These are phyloP conservation scores for Colletotrichum cereale DNA, from an alignment of 2,329 filamentous ascomycete species.

Conservation along the genomic window DNA sequence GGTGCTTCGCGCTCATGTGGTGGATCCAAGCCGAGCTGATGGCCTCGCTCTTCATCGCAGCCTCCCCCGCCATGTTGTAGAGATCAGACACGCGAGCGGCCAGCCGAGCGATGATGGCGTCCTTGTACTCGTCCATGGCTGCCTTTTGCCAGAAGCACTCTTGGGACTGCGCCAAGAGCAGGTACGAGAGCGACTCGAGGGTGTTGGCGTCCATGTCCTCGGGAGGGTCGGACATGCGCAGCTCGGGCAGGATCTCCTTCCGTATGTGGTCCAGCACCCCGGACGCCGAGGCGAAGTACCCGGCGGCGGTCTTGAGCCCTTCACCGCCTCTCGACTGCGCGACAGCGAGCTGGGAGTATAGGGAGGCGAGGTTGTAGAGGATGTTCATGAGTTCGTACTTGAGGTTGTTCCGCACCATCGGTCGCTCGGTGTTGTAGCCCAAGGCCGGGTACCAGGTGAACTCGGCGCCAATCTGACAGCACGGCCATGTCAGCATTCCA, in stretches of 20 bases:
- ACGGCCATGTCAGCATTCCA: neutral
- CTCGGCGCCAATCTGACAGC: conserved; percentile 83
- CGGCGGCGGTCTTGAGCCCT: conserved; percentile 87
- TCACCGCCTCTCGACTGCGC: conserved; percentile 84
- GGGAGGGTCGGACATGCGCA: conserved; percentile 83
- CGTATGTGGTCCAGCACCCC: conserved; percentile 86
- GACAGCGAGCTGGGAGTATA: conserved; percentile 93
- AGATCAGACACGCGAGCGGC: conserved; percentile 91
- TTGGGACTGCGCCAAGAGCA: conserved; percentile 92
- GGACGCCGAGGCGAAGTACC: conserved; percentile 89
- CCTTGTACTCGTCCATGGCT: conserved; percentile 92
- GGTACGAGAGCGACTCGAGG: conserved; percentile 82
- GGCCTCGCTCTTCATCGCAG: conserved; percentile 87
- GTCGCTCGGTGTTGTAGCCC: conserved; percentile 86
- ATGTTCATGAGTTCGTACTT: conserved; percentile 92
- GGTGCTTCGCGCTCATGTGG: conserved; percentile 95
- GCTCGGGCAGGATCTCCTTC: conserved; percentile 80
- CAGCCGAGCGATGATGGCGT: conserved; percentile 90
- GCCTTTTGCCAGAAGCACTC: conserved; percentile 99
- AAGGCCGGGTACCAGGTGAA: conserved; percentile 97
- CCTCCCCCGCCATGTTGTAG: conserved; percentile 86
- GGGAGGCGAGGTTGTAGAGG: conserved; percentile 90
- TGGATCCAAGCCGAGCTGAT: conserved; percentile 97
- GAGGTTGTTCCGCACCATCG: conserved; percentile 74
- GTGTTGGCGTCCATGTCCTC: conserved; percentile 97